These are phyloP conservation scores for Schoenoplectus triqueter DNA, from an alignment of 202 grass and related monocot genomes.

Conservation along the genomic window DNA sequence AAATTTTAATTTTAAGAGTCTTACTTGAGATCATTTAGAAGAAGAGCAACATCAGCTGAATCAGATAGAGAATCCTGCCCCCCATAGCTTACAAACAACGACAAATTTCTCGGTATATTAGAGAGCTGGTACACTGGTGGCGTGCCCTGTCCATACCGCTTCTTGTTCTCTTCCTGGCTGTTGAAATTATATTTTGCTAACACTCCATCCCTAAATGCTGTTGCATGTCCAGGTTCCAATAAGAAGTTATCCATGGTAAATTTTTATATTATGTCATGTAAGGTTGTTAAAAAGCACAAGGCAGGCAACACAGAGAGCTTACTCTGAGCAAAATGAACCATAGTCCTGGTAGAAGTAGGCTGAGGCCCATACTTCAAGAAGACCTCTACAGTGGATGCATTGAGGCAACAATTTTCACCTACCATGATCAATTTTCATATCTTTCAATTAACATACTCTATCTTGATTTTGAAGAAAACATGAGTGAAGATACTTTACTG, in stretches of 20 bases:
- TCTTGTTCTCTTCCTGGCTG: slow-evolving; percentile 31
- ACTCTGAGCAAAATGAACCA: slow-evolving; percentile 57
- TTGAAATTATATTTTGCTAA: slow-evolving; percentile 43
- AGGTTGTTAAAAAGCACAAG: no score
- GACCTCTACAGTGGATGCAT: slow-evolving; percentile 40
- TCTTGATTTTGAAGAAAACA: no score
- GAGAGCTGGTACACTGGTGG: slow-evolving; percentile 46
- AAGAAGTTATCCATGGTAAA: not conserved
- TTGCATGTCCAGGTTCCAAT: not conserved
- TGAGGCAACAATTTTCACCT: slow-evolving; percentile 53
- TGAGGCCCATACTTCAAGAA: slow-evolving; percentile 54
- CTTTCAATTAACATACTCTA: no score
- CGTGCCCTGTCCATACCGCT: slow-evolving; percentile 33
- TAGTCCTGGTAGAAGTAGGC: slow-evolving; percentile 47
- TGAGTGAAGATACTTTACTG: no score
- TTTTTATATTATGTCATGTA: not conserved
- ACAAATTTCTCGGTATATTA: slow-evolving; percentile 40
- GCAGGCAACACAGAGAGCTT: not conserved
- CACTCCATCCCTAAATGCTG: slow-evolving; percentile 43
- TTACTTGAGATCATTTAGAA: slow-evolving; percentile 47
- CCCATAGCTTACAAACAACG: slow-evolving; percentile 50
- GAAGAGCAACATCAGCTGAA: slow-evolving; percentile 32
- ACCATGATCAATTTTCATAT: not conserved
- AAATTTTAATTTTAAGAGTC: not conserved
- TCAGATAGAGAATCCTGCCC: slow-evolving; percentile 44